A percentile compares a stretch with the other conserved stretches of the same genome.
phyloP scores from a whole-genome alignment of 805 yeast genomes.

The Kodamaea nitidulidarum region DNA sequence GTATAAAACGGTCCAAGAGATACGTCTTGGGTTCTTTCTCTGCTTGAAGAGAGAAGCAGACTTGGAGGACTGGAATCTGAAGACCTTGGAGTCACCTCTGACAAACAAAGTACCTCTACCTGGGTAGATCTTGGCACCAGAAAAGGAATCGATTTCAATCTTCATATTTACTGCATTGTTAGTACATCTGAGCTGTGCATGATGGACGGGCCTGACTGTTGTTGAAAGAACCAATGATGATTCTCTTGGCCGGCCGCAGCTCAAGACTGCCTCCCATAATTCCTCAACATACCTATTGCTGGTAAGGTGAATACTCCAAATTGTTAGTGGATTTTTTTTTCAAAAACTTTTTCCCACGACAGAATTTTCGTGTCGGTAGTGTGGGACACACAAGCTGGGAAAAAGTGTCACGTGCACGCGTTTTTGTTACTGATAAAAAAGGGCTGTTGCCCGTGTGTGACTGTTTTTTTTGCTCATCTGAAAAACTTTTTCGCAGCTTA shows the following conservation, averaged over 20 bases:
- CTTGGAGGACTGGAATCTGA: slow-evolving; percentile 98
- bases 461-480: slow-evolving; percentile 6
- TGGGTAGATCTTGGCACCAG: slow-evolving; percentile 99
- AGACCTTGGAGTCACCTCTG: slow-evolving; percentile 99
- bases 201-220: not conserved
- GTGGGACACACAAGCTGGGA: slow-evolving; percentile 2
- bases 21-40: slow-evolving; percentile 99
- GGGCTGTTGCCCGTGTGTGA: slow-evolving; percentile 4
- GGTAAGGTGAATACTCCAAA: slow-evolving; percentile 5
- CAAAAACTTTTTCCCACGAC: slow-evolving; percentile 8
- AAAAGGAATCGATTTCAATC: slow-evolving; percentile 99
- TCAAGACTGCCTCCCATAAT: too few relatives aligned
- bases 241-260: too few relatives aligned
- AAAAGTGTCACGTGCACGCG: slow-evolving; percentile 1
- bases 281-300: slow-evolving; percentile 7
- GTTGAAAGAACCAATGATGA: not conserved
- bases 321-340: slow-evolving; percentile 5
- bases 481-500: slow-evolving; percentile 6
- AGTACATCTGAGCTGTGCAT: slow-evolving; percentile 25
- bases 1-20: slow-evolving; percentile 98
- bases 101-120: slow-evolving; percentile 99
- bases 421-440: not conserved
- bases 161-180: slow-evolving; percentile 61
- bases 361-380: slow-evolving; percentile 2
- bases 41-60: slow-evolving; percentile 97